Conservation (phyloP, 2,329 filamentous ascomycete genomes). For the Fusarium coicis region DNA sequence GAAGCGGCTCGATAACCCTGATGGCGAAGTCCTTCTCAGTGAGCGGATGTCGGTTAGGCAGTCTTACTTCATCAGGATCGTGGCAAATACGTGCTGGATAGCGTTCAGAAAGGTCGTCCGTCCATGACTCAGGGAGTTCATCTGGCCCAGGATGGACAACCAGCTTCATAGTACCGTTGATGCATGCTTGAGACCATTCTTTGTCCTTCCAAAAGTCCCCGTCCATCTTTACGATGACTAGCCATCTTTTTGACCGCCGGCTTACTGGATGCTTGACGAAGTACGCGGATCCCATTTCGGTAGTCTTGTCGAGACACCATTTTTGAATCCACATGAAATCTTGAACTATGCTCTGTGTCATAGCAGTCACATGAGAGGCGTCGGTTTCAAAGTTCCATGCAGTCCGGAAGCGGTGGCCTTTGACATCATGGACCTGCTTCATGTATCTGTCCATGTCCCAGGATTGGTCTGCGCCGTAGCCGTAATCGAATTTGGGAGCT, state of each 20-base stretch:
- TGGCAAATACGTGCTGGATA: neutral
- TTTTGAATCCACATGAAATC: neutral
- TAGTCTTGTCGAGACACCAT: neutral
- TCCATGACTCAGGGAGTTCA: neutral
- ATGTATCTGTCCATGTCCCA: neutral
- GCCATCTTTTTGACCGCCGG: fast-evolving
- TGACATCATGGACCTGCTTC: neutral
- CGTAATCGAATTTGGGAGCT: neutral
- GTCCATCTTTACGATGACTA: neutral
- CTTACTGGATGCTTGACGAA: neutral
- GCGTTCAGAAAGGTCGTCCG: neutral
- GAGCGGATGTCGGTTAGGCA: neutral
- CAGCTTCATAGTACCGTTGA: neutral
- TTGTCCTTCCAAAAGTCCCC: fast-evolving
- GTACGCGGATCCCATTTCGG: neutral
- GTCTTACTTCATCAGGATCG: too few relatives aligned
- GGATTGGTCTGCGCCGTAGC: neutral
- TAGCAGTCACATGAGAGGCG: fast-evolving
- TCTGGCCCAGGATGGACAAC: neutral
- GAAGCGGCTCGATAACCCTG: neutral
- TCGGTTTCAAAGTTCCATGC: neutral
- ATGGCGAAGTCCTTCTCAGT: neutral
- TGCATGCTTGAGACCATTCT: neutral
- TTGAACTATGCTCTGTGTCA: neutral
- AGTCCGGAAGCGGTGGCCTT: neutral